Base-by-base conservation (phyloP, 768 basidiomycete species). In the Collybia sp. region DNA sequence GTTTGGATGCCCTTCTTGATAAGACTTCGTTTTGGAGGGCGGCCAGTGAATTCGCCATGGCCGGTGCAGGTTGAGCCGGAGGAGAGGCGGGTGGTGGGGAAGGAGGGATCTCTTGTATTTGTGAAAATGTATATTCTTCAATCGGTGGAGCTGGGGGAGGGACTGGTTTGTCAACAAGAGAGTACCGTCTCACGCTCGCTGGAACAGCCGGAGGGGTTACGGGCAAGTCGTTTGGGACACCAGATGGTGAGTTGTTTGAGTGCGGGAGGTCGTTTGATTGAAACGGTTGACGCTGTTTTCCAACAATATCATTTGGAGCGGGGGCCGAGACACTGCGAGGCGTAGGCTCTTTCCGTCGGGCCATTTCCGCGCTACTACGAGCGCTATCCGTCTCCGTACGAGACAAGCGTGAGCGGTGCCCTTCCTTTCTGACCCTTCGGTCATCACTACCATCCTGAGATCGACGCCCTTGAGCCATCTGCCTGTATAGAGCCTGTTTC, bases 1-100 rank as follows among this genome's bases (percentile, higher is more conserved):
- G 88, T 61, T 97, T 97, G 15, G 90, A 93, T n/a, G 95, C 95
- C 39, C 96, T 77, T 17, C 95, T 80, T 56, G 93, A 91, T 33
- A 98, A 76, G 1, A 82, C 77, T 53, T 94, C 93, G 42, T 80
- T 84, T 56, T 86, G 83, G 39, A 99, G 74, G 6, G 93, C 93
- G 6, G 90, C 92, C 9, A 98, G 75, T 6, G 90, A 87, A 57
- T 80, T 80, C 43, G 87, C 88, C 19, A 89, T 80, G 0, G 79
- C 85, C 31, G 86, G 84, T 11, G 69, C 61, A 20, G 66, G 60
- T 16, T 69, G 66, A 2, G 65, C 58, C 15, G 72, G 68, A 6
- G 76, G 68, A 16, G 68, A 62, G 30, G 58, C 59, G 39, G 72
- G 72, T 19, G 69, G 66, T 16, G 61, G 45, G 25, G 60, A 45